Base-by-base conservation (phyloP, 2,329 filamentous ascomycete species). In the Aureobasidium sp. region DNA sequence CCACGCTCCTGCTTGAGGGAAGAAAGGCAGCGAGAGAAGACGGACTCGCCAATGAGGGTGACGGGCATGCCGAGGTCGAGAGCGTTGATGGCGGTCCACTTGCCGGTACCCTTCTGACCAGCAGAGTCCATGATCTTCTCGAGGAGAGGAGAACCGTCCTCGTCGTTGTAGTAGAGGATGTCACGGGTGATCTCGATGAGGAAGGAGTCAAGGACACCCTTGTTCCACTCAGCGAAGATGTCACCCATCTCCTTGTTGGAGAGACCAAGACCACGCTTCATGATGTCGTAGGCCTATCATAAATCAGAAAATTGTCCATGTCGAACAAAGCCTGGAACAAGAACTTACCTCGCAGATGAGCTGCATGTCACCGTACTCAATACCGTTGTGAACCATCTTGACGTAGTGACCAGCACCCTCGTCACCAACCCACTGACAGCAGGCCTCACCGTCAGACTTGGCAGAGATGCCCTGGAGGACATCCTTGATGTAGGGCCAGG, bases 371-470 rank as follows among this genome's bases (percentile, higher is more conserved):
- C 94, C 94, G 78, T 99, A 99, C 83, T 99, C 94, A 73, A 99
- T 99, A 85, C 94, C 94, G 82, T 99, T 99, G 88, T 99, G 94
- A 67, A 99, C 94, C 94, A 99, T 99, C 90, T 99, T 99, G 84
- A 99, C 93, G 84, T 97, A 99, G 87, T 99, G 94, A 72, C 94
- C 94, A 81, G 94, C 90, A 86, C 94, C 94, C 79, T 97, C 92
- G 81, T 97, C 94, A 82, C 94, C 94, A 72, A 99, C 94, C 94
- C 94, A 99, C 81, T 99, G 94, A 76, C 94, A 99, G 87, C 94
- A 99, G 69, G 94, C 82, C 85, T 99, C 94, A 73, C 87, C 88
- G 74, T 97, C 93, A 78, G 90, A 95, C 87, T 99, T 97, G 78
- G 94, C 94, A 67, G 94, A 85, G 76, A 99, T 96, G 82, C 86